phyloP scores from a whole-genome alignment of 2,329 filamentous ascomycete genomes.

The Cladophialophora psammophila region DNA sequence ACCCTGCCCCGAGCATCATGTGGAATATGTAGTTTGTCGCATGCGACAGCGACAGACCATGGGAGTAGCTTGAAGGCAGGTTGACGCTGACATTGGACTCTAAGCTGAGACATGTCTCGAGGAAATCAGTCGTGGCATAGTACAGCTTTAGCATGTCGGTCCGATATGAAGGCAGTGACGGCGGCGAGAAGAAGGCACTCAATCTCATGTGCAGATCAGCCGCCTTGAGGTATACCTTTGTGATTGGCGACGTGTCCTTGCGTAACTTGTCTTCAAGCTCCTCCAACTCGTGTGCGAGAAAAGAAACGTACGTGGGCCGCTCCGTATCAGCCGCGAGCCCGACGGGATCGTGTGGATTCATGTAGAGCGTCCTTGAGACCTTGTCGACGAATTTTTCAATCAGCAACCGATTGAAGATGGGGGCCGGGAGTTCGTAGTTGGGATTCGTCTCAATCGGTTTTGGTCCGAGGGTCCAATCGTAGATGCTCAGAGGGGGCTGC shows the following conservation, averaged over 20 bases:
- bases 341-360: constrained; percentile 62
- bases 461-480: constrained; percentile 63
- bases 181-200: constrained; percentile 59
- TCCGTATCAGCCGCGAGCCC: constrained; percentile 56
- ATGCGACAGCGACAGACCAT: constrained; percentile 56
- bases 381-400: constrained; percentile 67
- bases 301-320: constrained; percentile 53
- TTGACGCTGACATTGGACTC: constrained; percentile 49
- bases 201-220: constrained; percentile 57
- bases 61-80: constrained; percentile 39
- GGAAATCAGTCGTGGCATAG: constrained; percentile 54
- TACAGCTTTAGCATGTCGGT: constrained; percentile 55
- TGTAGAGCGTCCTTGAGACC: constrained; percentile 64
- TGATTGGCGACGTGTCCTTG: constrained; percentile 53
- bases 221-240: constrained; percentile 56
- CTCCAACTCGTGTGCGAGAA: constrained; percentile 56
- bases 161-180: constrained; percentile 55
- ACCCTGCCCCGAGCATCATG: constrained; percentile 70
- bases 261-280: constrained; percentile 61
- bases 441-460: constrained; percentile 51
- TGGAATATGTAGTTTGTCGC: constrained; percentile 71
- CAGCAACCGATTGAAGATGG: constrained; percentile 60
- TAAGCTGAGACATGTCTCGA: constrained; percentile 56
- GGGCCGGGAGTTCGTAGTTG: constrained; percentile 59
- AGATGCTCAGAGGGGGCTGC: constrained; percentile 68